Conservation (phyloP, 108 stramenopile species). For the Cyclotella cryptica region DNA sequence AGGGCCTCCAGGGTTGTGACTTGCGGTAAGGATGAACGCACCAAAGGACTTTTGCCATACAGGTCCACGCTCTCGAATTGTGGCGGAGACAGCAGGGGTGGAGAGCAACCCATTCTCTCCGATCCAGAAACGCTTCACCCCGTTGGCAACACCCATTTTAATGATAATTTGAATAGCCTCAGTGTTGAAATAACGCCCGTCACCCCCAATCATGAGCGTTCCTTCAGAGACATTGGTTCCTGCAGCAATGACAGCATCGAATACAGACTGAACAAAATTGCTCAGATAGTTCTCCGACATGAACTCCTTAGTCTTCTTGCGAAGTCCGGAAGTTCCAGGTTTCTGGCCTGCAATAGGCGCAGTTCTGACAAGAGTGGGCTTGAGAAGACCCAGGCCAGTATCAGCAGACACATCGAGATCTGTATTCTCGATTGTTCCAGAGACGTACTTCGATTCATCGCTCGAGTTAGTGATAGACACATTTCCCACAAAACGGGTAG, state of each 20-base stretch:
- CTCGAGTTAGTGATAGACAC: conserved; percentile 89
- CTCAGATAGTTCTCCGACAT: conserved; percentile 94
- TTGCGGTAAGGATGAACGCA: conserved; percentile 99
- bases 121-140: conserved; percentile 96
- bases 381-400: conserved; percentile 87
- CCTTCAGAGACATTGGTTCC: conserved; percentile 91
- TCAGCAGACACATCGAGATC: conserved; percentile 89
- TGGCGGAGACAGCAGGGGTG: conserved; percentile 97
- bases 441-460: conserved; percentile 91
- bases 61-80: conserved; percentile 96
- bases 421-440: conserved; percentile 84
- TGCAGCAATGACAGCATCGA: conserved; percentile 88
- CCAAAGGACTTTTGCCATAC: conserved; percentile 97
- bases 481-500: conserved; percentile 89
- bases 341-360: conserved; percentile 97
- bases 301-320: conserved; percentile 99
- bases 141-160: conserved; percentile 96
- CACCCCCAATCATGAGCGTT: conserved; percentile 96
- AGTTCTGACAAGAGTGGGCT: conserved; percentile 77
- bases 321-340: conserved; percentile 99
- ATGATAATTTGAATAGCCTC: conserved; percentile 97
- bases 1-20: conserved; percentile 99
- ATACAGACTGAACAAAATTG: conserved; percentile 98
- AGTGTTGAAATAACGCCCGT: conserved; percentile 98
- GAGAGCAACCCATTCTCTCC: conserved; percentile 97